Evolutionary conservation across 192 early-diverging fungal species (phyloP).

Genomic region (Entophlyctis helioformis): DNA sequence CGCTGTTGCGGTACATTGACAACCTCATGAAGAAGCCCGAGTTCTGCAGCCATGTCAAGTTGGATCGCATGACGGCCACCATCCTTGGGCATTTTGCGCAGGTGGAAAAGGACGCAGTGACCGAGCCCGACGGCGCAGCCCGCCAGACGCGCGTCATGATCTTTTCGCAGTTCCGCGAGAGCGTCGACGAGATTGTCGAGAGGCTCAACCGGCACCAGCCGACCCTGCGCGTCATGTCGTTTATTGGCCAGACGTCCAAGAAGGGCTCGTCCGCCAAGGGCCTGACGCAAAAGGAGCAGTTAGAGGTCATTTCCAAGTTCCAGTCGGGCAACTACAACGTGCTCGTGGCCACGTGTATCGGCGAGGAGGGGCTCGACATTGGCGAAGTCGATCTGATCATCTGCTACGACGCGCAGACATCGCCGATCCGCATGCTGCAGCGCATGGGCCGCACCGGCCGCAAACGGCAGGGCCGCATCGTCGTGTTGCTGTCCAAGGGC

Average conservation of each 20-base stretch:
- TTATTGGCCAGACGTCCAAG: conserved; percentile 65
- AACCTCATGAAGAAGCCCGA: conserved; percentile 2
- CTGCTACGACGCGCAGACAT: conserved; percentile 71
- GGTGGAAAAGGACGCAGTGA: too few species aligned
- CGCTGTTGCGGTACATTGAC: too few species aligned
- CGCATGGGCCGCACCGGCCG: conserved; percentile 72
- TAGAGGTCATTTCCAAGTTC: conserved; percentile 60
- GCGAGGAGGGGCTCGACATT: conserved; percentile 94
- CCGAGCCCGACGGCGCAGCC: conserved; percentile 4
- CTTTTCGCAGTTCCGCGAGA: conserved; percentile 73
- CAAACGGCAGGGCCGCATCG: conserved; percentile 56
- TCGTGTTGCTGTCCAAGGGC: conserved; percentile 54
- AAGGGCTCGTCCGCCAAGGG: conserved; percentile 42
- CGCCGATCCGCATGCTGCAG: conserved; percentile 59
- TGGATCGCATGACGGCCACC: conserved; percentile 49
- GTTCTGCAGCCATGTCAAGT: conserved; percentile 63
- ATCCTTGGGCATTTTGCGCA: conserved; percentile 59
- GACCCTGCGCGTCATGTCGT: conserved; percentile 51
- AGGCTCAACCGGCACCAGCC: conserved; percentile 49
- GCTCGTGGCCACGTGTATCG: conserved; percentile 81
- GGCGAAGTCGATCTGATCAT: conserved; percentile 90
- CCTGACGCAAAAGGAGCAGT: conserved; percentile 74
- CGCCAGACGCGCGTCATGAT: conserved; percentile 54
- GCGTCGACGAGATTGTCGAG: conserved; percentile 70
- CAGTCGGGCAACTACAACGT: conserved; percentile 68